A percentile compares a stretch with the other conserved stretches of the same genome.
These are phyloP conservation scores for Fusarium sp. DNA, from an alignment of 2,329 filamentous ascomycete genomes.

Conservation along the genomic window DNA sequence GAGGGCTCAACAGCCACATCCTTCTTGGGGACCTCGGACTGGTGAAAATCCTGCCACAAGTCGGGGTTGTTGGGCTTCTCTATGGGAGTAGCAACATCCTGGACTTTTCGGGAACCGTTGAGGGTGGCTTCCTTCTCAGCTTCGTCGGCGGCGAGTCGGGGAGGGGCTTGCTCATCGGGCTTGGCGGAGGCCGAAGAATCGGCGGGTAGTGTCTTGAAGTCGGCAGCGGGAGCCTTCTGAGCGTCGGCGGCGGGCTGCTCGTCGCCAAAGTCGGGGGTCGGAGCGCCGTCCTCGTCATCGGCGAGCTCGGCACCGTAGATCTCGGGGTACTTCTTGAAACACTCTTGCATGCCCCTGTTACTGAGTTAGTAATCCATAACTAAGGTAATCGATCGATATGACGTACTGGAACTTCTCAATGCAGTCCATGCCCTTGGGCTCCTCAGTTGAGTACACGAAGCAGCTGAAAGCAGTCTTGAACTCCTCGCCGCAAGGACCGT, in stretches of 20 bases:
- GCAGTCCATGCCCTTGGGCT: slow-evolving; percentile 98
- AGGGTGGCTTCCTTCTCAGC: slow-evolving; percentile 6
- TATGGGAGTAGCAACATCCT: slow-evolving; percentile 32
- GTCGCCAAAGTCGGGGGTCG: slow-evolving; percentile 49
- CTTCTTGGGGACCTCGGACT: slow-evolving; percentile 28
- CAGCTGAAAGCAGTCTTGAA: slow-evolving; percentile 98
- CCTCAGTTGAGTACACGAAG: slow-evolving; percentile 94
- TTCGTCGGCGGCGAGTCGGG: background rate
- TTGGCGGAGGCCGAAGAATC: slow-evolving; percentile 7
- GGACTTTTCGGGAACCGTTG: slow-evolving; percentile 22
- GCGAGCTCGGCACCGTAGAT: slow-evolving; percentile 91
- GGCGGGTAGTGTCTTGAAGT: slow-evolving; percentile 10
- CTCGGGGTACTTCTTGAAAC: slow-evolving; percentile 93
- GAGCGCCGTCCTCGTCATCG: slow-evolving; percentile 73
- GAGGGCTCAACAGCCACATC: slow-evolving; percentile 25
- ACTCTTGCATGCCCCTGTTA: slow-evolving; percentile 92
- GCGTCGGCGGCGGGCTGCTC: slow-evolving; percentile 44
- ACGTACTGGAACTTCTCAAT: slow-evolving; percentile 97
- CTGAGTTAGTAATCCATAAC: slow-evolving; percentile 45
- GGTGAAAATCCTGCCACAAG: slow-evolving; percentile 28
- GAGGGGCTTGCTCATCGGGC: slow-evolving; percentile 3
- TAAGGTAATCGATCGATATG: background rate
- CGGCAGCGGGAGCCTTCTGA: slow-evolving; percentile 12
- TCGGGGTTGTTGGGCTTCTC: slow-evolving; percentile 25
- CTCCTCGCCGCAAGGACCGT: slow-evolving; percentile 94